Base-by-base conservation (phyloP, 2,329 filamentous ascomycete species). In the Penicillium sp. region DNA sequence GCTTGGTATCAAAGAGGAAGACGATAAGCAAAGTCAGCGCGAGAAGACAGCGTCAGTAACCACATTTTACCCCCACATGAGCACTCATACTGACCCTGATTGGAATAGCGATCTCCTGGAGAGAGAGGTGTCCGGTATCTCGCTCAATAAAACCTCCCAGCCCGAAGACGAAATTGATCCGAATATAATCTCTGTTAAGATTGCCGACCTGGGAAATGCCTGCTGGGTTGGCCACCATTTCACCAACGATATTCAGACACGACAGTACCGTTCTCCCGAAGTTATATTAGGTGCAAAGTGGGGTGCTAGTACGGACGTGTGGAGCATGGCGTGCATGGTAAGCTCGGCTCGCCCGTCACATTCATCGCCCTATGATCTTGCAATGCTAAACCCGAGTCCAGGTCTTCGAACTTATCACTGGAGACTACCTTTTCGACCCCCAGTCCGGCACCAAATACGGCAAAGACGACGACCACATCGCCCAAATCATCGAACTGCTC, bases 241-340 rank as follows among this genome's bases (percentile, higher is more conserved):
- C 77, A 99, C 94, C 70, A 97, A 99, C 71, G 94, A 99, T 72
- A 99, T 99, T 67, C 94, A 99, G 74, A 99, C 94, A 8, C 84
- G 94, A 68, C 94, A 99, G 76, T 99, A 99, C 75, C 84, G 94
- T 53, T 97, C 94, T 1, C 94, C 94, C 1, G 94, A 99, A 76
- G 94, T 99, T 52, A 97, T 99, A 56, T 80, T 99, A 18, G 94
- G 94, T 34, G 87, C 92, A 3, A 97, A 97, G 79, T 99, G 94
- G 94, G 94, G 94, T 63, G 94, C 94, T n/a, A 97, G 93, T 71
- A 97, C 94, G 1, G 94, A 99, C 75, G 90, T 97, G 7, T 99
- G 94, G 94, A 97, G 93, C 77, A 99, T 99, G 94, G 92, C 94
- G 55, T 90, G 90, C 64, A 99, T 99, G 94, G 94, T 97, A 82